These are phyloP conservation scores for Fusarium sp. DNA, from an alignment of 2,329 filamentous ascomycete species.

Conservation along the genomic window DNA sequence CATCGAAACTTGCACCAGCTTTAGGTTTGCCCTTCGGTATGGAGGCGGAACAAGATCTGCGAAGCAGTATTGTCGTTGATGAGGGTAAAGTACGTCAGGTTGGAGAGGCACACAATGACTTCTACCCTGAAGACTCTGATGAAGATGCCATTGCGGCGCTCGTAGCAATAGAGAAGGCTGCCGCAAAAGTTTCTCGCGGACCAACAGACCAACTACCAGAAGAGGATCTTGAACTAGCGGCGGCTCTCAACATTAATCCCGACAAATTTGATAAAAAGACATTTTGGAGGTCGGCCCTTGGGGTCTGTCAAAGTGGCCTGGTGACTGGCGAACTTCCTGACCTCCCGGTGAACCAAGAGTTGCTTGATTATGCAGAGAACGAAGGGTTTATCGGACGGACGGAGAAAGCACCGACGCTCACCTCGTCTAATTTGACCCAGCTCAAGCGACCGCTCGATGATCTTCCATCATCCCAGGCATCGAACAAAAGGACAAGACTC, in stretches of 20 bases:
- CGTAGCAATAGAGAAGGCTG: slow-evolving; percentile 22
- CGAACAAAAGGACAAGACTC: slow-evolving; percentile 13
- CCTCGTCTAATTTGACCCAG: slow-evolving; percentile 1
- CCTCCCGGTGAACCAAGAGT: slow-evolving; percentile 50
- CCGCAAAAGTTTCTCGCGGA: not conserved
- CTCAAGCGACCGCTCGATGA: slow-evolving; percentile 19
- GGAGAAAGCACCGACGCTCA: slow-evolving; percentile 8
- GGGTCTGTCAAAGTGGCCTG: slow-evolving; percentile 56
- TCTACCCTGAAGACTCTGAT: slow-evolving; percentile 63
- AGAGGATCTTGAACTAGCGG: not conserved
- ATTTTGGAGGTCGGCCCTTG: slow-evolving; percentile 34
- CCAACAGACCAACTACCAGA: not conserved
- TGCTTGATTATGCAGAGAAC: slow-evolving; percentile 54
- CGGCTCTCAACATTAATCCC: not conserved
- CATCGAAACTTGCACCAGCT: slow-evolving; percentile 66
- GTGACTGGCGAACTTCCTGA: slow-evolving; percentile 48
- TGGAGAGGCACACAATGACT: slow-evolving; percentile 58
- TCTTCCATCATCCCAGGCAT: not conserved
- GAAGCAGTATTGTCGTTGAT: slow-evolving; percentile 69
- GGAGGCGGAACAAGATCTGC: slow-evolving; percentile 43
- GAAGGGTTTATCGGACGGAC: slow-evolving; percentile 47
- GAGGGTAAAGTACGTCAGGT: slow-evolving; percentile 64
- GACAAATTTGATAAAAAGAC: slow-evolving; percentile 39
- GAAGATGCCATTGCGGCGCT: slow-evolving; percentile 54
- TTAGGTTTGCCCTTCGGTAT: slow-evolving; percentile 52